A percentile compares a stretch with the other conserved stretches of the same genome.
These are phyloP conservation scores for Apophysomyces elegans DNA, from an alignment of 371 early-diverging fungal genomes.

Conservation along the genomic window DNA sequence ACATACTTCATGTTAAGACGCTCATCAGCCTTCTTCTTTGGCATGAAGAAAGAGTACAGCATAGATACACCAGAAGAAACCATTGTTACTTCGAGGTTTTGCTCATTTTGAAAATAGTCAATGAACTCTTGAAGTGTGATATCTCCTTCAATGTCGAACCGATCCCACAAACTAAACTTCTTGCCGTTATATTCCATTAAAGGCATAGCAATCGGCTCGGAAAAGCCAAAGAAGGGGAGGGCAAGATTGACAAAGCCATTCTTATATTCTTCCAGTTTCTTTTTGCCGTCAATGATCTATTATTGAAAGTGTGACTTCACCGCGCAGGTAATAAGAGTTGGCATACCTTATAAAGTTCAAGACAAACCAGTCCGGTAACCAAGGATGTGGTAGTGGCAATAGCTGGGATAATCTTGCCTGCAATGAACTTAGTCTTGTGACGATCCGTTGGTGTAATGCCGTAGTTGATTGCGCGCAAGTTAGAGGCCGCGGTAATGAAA, in stretches of 20 bases:
- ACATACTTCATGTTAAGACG: constrained; percentile 69
- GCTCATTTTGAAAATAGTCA: constrained; percentile 81
- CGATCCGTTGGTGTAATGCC: constrained; percentile 92
- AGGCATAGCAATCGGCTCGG: constrained; percentile 96
- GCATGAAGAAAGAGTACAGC: constrained; percentile 93
- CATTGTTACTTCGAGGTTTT: constrained; percentile 94
- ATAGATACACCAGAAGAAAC: constrained; percentile 92
- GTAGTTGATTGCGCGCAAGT: constrained; percentile 98
- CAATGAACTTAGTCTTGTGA: constrained; percentile 98
- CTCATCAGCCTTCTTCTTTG: constrained; percentile 85
- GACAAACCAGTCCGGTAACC: constrained; percentile 97
- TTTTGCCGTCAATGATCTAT: constrained; percentile 72
- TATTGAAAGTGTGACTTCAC: not conserved
- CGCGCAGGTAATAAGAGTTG: not conserved
- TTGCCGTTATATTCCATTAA: constrained; percentile 84
- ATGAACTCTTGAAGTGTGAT: constrained; percentile 91
- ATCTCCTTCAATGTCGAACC: constrained; percentile 90
- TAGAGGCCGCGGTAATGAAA: constrained; percentile 98
- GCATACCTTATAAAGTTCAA: constrained; percentile 96
- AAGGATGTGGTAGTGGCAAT: constrained; percentile 99
- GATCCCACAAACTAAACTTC: constrained; percentile 96
- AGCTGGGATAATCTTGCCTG: constrained; percentile 99
- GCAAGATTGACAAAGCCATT: constrained; percentile 99
- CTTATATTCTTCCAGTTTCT: constrained; percentile 94
- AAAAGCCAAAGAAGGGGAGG: constrained; percentile 98